Evolutionary conservation across 257 asterid species (phyloP).

Genomic region (Mentha longifolia): DNA sequence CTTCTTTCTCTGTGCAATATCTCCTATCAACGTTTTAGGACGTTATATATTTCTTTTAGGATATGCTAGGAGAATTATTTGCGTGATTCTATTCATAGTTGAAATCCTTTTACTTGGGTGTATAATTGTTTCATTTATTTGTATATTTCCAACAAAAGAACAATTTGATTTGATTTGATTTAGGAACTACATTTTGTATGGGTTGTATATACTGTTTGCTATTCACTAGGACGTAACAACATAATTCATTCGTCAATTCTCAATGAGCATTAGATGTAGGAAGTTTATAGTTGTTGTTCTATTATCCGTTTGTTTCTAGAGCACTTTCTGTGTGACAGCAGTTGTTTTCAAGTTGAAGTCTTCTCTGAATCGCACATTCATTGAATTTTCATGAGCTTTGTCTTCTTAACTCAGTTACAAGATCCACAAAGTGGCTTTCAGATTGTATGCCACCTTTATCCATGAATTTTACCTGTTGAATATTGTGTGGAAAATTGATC

Average conservation of each 20-base stretch:
- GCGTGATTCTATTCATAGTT: neutral
- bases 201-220: neutral
- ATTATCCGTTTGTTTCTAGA: neutral
- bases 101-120: neutral
- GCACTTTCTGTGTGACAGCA: neutral
- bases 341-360: neutral
- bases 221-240: neutral
- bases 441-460: neutral
- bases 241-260: neutral
- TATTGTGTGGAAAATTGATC: neutral
- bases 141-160: neutral
- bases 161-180: neutral
- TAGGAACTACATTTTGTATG: neutral
- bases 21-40: neutral
- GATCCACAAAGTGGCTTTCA: neutral
- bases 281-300: neutral
- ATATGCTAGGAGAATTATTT: neutral
- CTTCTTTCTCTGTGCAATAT: conserved; percentile 6
- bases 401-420: neutral
- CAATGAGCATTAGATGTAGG: neutral
- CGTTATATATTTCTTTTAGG: neutral
- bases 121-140: neutral
- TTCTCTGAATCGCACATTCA: neutral
- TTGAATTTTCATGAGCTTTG: neutral
- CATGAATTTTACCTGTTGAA: neutral